Evolutionary conservation across 2,329 filamentous ascomycete species (phyloP).

Genomic region (Fusarium buharicum): DNA sequence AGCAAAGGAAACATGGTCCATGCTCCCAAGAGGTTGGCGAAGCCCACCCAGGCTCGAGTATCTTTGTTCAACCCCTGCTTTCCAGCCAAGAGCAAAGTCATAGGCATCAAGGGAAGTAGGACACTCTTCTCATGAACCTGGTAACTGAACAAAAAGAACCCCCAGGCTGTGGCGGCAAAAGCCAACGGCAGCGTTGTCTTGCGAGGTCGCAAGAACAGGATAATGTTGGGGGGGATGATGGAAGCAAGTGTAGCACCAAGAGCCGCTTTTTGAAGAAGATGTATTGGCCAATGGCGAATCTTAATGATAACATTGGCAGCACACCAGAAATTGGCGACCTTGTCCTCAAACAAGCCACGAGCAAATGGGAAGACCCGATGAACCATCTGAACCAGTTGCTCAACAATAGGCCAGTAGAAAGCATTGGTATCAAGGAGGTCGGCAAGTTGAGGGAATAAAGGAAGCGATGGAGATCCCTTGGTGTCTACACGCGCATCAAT

Average conservation of each 20-base stretch:
- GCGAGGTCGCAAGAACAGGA: slow-evolving; percentile 81
- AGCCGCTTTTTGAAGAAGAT: slow-evolving; percentile 79
- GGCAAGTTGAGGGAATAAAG: slow-evolving; percentile 68
- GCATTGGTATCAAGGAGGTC: slow-evolving; percentile 70
- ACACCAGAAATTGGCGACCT: slow-evolving; percentile 99
- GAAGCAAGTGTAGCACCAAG: slow-evolving; percentile 78
- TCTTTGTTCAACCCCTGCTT: slow-evolving; percentile 80
- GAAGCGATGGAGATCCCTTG: slow-evolving; percentile 68
- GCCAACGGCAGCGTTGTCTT: slow-evolving; percentile 82
- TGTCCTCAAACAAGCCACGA: slow-evolving; percentile 96
- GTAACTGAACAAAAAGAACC: slow-evolving; percentile 97
- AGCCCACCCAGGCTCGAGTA: slow-evolving; percentile 90
- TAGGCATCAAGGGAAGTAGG: slow-evolving; percentile 88
- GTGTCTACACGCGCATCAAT: slow-evolving; percentile 67
- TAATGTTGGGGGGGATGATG: slow-evolving; percentile 80
- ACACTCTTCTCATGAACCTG: slow-evolving; percentile 99
- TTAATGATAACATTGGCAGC: slow-evolving; percentile 90
- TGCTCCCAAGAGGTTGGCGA: slow-evolving; percentile 86
- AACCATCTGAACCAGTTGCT: slow-evolving; percentile 84
- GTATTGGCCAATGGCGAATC: slow-evolving; percentile 76
- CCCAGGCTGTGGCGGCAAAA: slow-evolving; percentile 88
- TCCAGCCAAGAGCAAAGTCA: slow-evolving; percentile 86
- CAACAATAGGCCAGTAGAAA: slow-evolving; percentile 76
- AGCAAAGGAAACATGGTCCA: slow-evolving; percentile 97
- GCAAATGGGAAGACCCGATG: slow-evolving; percentile 97